Evolutionary conservation across 148 eudicot species (phyloP), one percentile per base, ranked within the genome.

Genomic region (Spergularia bocconei): DNA sequence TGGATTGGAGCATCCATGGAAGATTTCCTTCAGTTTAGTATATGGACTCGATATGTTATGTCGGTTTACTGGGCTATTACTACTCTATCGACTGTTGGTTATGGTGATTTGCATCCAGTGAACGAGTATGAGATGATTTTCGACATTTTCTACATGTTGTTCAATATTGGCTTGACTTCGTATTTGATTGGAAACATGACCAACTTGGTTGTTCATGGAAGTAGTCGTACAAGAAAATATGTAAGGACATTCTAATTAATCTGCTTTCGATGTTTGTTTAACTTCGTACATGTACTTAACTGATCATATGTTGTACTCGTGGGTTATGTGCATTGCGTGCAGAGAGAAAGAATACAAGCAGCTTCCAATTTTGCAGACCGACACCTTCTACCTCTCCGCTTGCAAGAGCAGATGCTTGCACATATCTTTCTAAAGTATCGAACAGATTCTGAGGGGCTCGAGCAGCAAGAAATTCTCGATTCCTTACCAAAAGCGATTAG

Each of bases 131-230:
- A 93, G 84, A 93, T 93, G 98, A n/a, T 91, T 13, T 93, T 87
- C 69, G 89, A 75, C 79, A 86, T 84, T 66, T 90, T 89, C 76
- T 91, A 88, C 84, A 89, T 93, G 98, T 82, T 93, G 50, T 93
- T 93, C 82, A 93, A 93, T 79, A 91, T 93, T n/a, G 98, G 98
- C 15, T 76, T 93, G 63, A 93, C 96, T 13, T 79, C 96, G 0
- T 93, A 93, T 66, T 75, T 93, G 72, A 91, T 93, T n/a, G 98
- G 96, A 60, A 93, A 91, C 79, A 93, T 93, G 93, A 93, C 98
- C 78, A 93, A 91, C 81, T 86, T 93, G 85, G 93, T 93, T 56
- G 98, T 91, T 52, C 96, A 91, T 78, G 91, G 93, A 33, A 91
- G 91, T 70, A 86, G 90, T 76, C 88, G 88, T 75, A 93, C 98